Base-by-base conservation (phyloP, 106 monocot species). In the Apostasia shenzhenica region DNA sequence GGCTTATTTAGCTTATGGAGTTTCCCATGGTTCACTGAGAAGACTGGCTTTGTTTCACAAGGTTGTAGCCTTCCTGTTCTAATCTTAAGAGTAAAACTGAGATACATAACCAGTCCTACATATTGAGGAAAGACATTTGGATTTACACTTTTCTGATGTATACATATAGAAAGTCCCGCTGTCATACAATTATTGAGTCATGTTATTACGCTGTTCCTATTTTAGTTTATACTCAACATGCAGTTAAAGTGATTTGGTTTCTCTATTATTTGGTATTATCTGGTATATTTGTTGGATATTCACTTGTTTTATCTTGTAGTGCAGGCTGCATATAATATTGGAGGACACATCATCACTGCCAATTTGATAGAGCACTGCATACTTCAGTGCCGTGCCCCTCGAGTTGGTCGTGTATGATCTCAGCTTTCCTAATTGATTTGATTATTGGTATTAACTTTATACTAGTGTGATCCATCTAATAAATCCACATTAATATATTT, bases 311-410 rank as follows among this genome's bases (percentile, higher is more conserved):
- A 39, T 64, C 38, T 59, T 60, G 14, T 67, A 74, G 67, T 78
- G 68, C 88, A 92, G 92, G 83, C 83, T 81, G 83, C 92, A 10
- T 92, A 88, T 74, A 92, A 86, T n/a, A 77, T 92, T 49, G 92
- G 92, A 54, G 88, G 92, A 2, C 76, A 83, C 60, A 66, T 76
- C 54, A 83, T 92, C 10, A 88, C 83, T 62, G 85, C 85, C 63
- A 79, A 75, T 68, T 77, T 78, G 55, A 83, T 92, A 56, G 88
- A 88, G 66, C 61, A 86, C 40, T 79, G 58, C 66, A 75, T 92
- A 14, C 64, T 92, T 6, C 66, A 81, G 67, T 88, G 82, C 52
- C 85, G 60, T 6, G 77, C 83, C 47, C 81, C 88, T 44, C 73
- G 92, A 73, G 75, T 67, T 73, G 85, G 85, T 48, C 80, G 88